Conservation (phyloP, 73 alveolate species). For the Tetrahymena thermophila region DNA sequence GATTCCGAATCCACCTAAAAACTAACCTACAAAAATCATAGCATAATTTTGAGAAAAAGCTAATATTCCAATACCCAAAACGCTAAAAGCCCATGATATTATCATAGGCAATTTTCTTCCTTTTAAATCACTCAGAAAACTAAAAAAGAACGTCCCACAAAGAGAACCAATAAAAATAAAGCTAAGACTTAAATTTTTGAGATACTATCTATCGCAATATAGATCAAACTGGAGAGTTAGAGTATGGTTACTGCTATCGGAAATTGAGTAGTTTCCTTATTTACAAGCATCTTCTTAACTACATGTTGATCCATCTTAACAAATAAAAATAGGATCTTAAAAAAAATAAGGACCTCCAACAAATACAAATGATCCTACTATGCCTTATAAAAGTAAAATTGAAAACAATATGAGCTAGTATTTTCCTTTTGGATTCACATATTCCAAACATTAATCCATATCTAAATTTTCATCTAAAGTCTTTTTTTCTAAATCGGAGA, state of each 20-base stretch:
- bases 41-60: not conserved
- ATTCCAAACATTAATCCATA: not conserved
- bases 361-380: not conserved
- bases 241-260: not conserved
- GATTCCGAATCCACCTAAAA: not conserved
- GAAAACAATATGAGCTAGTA: no score
- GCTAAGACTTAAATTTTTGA: not conserved
- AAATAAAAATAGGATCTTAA: not conserved
- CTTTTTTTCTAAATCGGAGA: not conserved
- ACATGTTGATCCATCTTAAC: not conserved
- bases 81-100: not conserved
- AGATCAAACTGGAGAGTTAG: not conserved
- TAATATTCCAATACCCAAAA: not conserved
- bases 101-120: not conserved
- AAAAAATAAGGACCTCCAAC: not conserved
- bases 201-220: not conserved
- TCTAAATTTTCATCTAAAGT: not conserved
- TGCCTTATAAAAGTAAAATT: not conserved
- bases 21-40: not conserved
- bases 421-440: not conserved
- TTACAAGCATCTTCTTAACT: not conserved
- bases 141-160: not conserved
- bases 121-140: not conserved
- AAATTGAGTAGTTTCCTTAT: not conserved
- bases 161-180: not conserved